Base-by-base conservation (phyloP, 129 eudicot species). In the Tagetes patula region DNA sequence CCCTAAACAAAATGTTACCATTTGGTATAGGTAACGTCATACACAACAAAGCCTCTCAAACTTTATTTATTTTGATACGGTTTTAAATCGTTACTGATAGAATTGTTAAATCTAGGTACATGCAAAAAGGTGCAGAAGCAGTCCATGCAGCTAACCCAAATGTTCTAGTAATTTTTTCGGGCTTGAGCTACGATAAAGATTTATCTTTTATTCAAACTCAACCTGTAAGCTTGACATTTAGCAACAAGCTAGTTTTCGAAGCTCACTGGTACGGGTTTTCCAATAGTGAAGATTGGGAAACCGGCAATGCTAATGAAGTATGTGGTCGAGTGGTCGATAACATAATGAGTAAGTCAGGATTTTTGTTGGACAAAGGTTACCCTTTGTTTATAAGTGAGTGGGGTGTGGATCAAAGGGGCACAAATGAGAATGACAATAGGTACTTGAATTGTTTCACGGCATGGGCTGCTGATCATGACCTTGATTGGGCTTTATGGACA, bases 401-500 rank as follows among this genome's bases (percentile, higher is more conserved):
- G 81, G 99, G 99, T 36, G 67, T 86, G 14, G 99, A 95, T 69
- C 81, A 75, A 63, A 88, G 96, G 84, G 99, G 93, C 14, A 86
- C 71, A 10, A 82, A 83, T 80, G 91, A 80, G 38, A 83, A 88
- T 84, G 99, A 88, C 65, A 90, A 95, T 71, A 81, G 95, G 81
- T 93, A 66, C 84, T 77, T 89, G 62, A 82, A 86, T 67, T 93
- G 98, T 70, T 89, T 93, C 77, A 59, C 82, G 79, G 96, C 87
- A 5, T 82, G 87, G 90, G 92, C 89, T 27, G 92, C 95, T 69
- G 47, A 90, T 71, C 49, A 77, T 75, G 99, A 95, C 70, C 80
- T 90, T 71, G 99, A 95, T 65, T 90, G 96, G 91, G 97, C 99
- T 11, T 45, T 84, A 33, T 95, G 97, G 99, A 83, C 96, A 48